These are phyloP conservation scores for Trichoderma atrobrunneum DNA, from an alignment of 2,329 filamentous ascomycete genomes.

Conservation along the genomic window DNA sequence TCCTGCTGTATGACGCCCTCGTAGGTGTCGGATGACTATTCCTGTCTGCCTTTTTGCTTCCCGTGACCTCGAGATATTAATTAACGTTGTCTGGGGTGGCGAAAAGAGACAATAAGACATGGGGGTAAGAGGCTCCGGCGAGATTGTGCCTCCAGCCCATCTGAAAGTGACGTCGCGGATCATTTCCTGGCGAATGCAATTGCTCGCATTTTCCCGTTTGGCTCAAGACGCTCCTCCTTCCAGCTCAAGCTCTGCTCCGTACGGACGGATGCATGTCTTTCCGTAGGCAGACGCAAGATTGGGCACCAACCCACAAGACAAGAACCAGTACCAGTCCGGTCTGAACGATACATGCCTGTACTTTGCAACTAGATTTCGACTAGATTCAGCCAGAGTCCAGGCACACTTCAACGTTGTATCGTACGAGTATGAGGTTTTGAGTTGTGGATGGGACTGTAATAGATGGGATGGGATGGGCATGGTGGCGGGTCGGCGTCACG, in stretches of 20 bases:
- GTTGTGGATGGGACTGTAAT: background rate
- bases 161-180: background rate
- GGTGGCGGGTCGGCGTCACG: constrained; percentile 6
- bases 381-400: background rate
- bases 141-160: background rate
- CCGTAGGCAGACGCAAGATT: background rate
- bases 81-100: background rate
- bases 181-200: background rate
- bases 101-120: background rate
- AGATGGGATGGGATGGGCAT: background rate
- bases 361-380: background rate
- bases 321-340: background rate
- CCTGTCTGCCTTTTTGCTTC: background rate
- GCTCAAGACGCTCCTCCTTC: background rate
- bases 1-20: constrained; percentile 1
- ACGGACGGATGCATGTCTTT: background rate
- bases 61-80: constrained; percentile 5
- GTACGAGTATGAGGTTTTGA: background rate
- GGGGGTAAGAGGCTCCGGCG: background rate
- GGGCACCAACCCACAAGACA: background rate
- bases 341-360: background rate
- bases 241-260: background rate
- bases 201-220: background rate
- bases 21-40: constrained; percentile 4
- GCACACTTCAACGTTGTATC: background rate